Base-by-base conservation (phyloP, 306 rosid species). In the Casuarina glauca region DNA sequence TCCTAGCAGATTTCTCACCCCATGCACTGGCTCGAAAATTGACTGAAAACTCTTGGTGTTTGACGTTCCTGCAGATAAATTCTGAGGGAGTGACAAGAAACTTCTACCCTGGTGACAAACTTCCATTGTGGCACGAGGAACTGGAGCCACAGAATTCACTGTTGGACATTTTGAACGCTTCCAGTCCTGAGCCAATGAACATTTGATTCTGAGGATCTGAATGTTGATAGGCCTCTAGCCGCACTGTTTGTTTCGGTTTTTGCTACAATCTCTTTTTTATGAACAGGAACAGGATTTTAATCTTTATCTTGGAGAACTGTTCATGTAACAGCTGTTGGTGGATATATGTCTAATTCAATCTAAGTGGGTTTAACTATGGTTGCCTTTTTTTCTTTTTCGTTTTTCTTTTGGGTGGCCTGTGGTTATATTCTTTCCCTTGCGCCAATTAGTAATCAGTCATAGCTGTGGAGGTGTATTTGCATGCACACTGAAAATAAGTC, bases 51-150 rank as follows among this genome's bases (percentile, higher is more conserved):
- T 6, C n/a, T 42, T 51, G n/a, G 77, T 81, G 55, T 67, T 68
- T n/a, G 32, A 41, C 5, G 38, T 45, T 39, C 54, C 69, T 82
- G 80, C 77, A 96, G 97, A 96, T 96, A 74, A 89, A 96, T 74
- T 85, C 96, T 0, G 96, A 96, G 82, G 99, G 99, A 82, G 98
- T 91, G 84, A 91, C 93, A 0, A 87, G 98, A 81, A 93, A 96
- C 74, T 90, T 74, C 84, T 90, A 96, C 75, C 84, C 97, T 0
- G 96, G 96, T 0, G 98, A 93, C 82, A 75, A 89, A 72, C 96
- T 96, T 57, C 94, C 97, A 0, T 4, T 93, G 4, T 96, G 99
- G 99, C 96, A 96, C 0, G 99, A 96, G 86, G 99, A 96, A 83
- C 35, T 96, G 86, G 98, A 91, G 87, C 80, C 98, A 0, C 90